Base-by-base conservation (phyloP, 2,329 filamentous ascomycete species). In the Triangularia setosa region DNA sequence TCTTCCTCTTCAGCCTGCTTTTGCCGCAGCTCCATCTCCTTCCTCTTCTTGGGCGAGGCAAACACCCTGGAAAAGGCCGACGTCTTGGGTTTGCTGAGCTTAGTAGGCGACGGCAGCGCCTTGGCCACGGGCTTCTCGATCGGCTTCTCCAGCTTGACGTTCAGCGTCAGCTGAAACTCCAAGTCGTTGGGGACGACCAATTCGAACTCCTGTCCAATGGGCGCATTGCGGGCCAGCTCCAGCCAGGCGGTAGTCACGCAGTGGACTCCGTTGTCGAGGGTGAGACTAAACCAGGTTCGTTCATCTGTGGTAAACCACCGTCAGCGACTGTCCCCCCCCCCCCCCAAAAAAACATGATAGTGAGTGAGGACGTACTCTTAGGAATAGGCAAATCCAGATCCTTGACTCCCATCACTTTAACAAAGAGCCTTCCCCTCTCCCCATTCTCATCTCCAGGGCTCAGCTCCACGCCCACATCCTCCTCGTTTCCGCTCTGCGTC, bases 371-470 rank as follows among this genome's bases (percentile, higher is more conserved):
- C 90, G 83, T 84, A 95, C 92, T 94, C 79, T 89, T 91, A 30
- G 95, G 93, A 62, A 99, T 81, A 23, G 95, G 94, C 53, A 98
- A 82, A 73, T 97, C 93, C 40, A 99, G 84, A 72, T 98, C 93
- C 76, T 98, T 98, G 68, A 98, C 93, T 54, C 94, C 93, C 76
- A 98, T 90, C n/a, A 99, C 95, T 81, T 99, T 99, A 69, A 99
- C 93, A 72, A 99, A 99, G 1, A 99, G 83, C 66, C 95, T 84
- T 9, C 95, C 95, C 70, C 95, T 84, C 78, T 99, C 95, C 64
- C 89, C 89, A 61, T 88, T 92, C 64, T 97, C 93, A 62, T 92
- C 90, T 3, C 40, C 58, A 9, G 85, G 84, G 4, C 81, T 78
- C 52, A 80, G 75, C 64, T 90, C 84, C 4, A 81, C 79, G 58